These are phyloP conservation scores for Cordyceps cicadae DNA, from an alignment of 2,329 filamentous ascomycete genomes.

Conservation along the genomic window DNA sequence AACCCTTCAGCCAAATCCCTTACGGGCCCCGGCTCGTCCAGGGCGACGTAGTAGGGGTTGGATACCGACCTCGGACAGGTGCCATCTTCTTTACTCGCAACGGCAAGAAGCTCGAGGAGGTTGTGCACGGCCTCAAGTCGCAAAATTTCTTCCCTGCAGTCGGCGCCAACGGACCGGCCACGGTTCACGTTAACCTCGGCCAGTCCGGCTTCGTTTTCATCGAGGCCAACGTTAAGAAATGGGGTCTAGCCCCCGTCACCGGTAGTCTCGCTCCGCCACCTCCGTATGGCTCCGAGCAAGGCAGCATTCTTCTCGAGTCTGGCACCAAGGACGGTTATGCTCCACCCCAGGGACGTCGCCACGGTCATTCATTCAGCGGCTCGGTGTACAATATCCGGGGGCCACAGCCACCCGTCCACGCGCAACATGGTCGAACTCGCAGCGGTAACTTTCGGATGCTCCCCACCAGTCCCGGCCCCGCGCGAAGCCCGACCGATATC, in stretches of 20 bases:
- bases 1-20: slow-evolving; percentile 71
- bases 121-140: slow-evolving; percentile 82
- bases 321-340: slow-evolving; percentile 57
- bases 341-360: slow-evolving; percentile 33
- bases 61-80: slow-evolving; percentile 87
- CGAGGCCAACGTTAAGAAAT: slow-evolving; percentile 99
- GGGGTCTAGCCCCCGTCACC: slow-evolving; percentile 92
- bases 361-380: slow-evolving; percentile 37
- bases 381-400: slow-evolving; percentile 34
- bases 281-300: slow-evolving; percentile 93
- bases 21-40: slow-evolving; percentile 84
- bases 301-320: slow-evolving; percentile 86
- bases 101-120: slow-evolving; percentile 92
- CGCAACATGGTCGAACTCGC: slow-evolving; percentile 63
- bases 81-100: slow-evolving; percentile 98
- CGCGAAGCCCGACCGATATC: slow-evolving; percentile 90
- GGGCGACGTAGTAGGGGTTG: slow-evolving; percentile 91
- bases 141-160: slow-evolving; percentile 97
- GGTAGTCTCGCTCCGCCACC: slow-evolving; percentile 91
- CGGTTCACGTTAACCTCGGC: slow-evolving; percentile 93
- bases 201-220: slow-evolving; percentile 98
- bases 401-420: slow-evolving; percentile 32
- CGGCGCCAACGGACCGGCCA: slow-evolving; percentile 89
- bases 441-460: slow-evolving; percentile 72
- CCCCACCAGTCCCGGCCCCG: slow-evolving; percentile 79